Evolutionary conservation across 371 early-diverging fungal genomes (phyloP).

Genomic region (Capniomyces stellatus): DNA sequence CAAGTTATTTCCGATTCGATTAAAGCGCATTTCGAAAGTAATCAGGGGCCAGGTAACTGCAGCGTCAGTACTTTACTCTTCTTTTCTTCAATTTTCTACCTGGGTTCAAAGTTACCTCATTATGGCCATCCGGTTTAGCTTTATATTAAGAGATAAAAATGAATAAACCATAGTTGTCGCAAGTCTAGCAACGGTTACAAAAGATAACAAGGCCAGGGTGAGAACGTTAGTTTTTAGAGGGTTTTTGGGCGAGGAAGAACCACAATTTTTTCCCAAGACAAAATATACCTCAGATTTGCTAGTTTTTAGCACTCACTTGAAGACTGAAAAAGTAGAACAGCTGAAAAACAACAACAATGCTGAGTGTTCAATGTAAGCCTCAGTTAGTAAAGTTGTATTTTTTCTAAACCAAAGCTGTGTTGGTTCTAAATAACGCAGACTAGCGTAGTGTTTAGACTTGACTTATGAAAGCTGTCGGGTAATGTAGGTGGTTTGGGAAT

Average conservation of each 20-base stretch:
- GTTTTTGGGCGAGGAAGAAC: neutral
- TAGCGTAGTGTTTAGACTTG: neutral
- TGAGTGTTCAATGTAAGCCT: neutral
- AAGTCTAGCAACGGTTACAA: neutral
- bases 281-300: neutral
- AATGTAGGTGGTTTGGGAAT: neutral
- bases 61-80: no score
- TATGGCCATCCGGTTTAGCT: no score
- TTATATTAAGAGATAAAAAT: no score
- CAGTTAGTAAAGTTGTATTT: neutral
- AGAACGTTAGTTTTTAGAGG: neutral
- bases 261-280: neutral
- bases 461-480: neutral
- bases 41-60: no score
- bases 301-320: neutral
- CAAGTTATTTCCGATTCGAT: no score
- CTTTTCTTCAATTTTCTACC: no score
- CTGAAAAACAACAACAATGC: neutral
- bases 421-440: neutral
- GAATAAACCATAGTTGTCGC: neutral
- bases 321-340: neutral
- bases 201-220: neutral
- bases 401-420: neutral
- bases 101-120: no score
- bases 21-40: no score